Conservation (phyloP, 2,329 filamentous ascomycete species). For the Diplocarpon mali region DNA sequence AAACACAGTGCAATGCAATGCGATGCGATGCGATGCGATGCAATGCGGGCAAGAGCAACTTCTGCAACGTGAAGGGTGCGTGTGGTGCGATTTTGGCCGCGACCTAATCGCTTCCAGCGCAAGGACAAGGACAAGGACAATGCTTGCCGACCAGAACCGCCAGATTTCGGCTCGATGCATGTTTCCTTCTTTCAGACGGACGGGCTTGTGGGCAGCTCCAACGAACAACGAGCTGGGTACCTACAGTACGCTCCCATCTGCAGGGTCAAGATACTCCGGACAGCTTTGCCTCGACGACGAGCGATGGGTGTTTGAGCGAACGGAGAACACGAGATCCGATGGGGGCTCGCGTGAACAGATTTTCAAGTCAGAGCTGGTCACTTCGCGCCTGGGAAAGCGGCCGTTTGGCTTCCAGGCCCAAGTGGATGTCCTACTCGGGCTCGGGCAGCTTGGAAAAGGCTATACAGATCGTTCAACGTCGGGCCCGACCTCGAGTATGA, state of each 20-base stretch:
- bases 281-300: constrained; percentile 1
- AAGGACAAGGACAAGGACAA: constrained; percentile 13
- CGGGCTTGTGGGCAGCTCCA: constrained; percentile 11
- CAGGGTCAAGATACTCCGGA: constrained; percentile 9
- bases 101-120: constrained; percentile 10
- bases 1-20: background rate
- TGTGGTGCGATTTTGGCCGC: too few relatives aligned
- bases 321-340: constrained; percentile 9
- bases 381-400: constrained; percentile 5
- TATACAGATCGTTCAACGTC: too few relatives aligned
- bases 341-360: constrained; percentile 1
- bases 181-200: constrained; percentile 9
- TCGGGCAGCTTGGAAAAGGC: too few relatives aligned
- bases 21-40: background rate
- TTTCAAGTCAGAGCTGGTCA: constrained; percentile 6
- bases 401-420: too few relatives aligned
- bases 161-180: constrained; percentile 7
- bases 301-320: background rate
- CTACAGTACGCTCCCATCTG: constrained; percentile 6
- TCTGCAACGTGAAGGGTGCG: too few relatives aligned
- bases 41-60: too few relatives aligned
- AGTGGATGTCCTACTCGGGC: too few relatives aligned
- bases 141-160: constrained; percentile 2
- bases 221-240: constrained; percentile 7
- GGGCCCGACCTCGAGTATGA: too few relatives aligned